A percentile compares a stretch with the other conserved stretches of the same genome.
phyloP scores from a whole-genome alignment of 306 rosid species.

The Prunus campanulata region DNA sequence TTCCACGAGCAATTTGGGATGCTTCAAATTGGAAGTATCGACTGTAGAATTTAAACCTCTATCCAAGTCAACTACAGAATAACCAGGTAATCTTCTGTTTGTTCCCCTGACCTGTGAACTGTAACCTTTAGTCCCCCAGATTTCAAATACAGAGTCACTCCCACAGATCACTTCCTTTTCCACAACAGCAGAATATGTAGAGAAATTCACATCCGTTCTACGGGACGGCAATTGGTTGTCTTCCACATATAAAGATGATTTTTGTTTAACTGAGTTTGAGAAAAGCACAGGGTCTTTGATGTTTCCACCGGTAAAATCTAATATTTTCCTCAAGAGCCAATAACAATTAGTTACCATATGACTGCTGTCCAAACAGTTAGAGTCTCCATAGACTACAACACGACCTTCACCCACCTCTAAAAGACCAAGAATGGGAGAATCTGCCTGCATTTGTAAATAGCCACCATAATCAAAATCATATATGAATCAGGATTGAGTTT shows the following conservation, averaged over 20 bases:
- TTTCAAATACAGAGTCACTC: constrained; percentile 75
- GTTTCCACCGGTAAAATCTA: constrained; percentile 71
- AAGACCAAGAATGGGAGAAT: constrained; percentile 91
- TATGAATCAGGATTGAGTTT: neutral
- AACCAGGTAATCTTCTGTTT: constrained; percentile 83
- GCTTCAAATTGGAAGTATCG: constrained; percentile 31
- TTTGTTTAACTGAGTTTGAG: constrained; percentile 59
- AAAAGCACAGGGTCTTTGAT: constrained; percentile 77
- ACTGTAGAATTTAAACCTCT: constrained; percentile 56
- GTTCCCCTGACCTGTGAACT: constrained; percentile 73
- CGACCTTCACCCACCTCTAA: constrained; percentile 63
- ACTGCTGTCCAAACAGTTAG: constrained; percentile 95
- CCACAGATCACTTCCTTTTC: constrained; percentile 79
- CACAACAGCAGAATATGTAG: constrained; percentile 66
- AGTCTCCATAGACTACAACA: constrained; percentile 88
- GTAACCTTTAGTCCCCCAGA: constrained; percentile 91
- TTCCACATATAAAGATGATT: constrained; percentile 50
- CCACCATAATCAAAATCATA: constrained; percentile 2
- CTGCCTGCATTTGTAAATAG: constrained; percentile 63
- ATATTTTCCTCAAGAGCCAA: constrained; percentile 71
- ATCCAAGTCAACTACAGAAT: constrained; percentile 61
- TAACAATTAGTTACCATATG: constrained; percentile 97
- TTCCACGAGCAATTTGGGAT: constrained; percentile 19
- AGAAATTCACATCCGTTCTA: constrained; percentile 86
- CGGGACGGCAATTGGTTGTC: constrained; percentile 85